Evolutionary conservation across 148 eudicot species (phyloP).

Genomic region (Pharnaceum exiguum): DNA sequence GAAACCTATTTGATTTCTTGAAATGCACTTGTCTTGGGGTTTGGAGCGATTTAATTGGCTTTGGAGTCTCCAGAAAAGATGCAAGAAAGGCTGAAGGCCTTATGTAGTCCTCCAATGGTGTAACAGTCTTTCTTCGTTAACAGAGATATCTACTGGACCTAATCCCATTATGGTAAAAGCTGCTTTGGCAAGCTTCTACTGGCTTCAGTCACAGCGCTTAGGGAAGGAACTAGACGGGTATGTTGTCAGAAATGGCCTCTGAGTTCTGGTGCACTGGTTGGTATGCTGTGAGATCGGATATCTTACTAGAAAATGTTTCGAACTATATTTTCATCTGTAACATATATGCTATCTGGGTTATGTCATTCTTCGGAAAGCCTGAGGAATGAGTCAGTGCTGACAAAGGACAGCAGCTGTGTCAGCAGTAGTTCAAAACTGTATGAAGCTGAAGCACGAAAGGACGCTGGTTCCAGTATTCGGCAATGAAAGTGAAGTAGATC

Average conservation of each 20-base stretch:
- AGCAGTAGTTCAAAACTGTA: constrained; percentile 11
- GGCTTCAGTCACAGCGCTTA: constrained; percentile 24
- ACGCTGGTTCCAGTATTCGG: constrained; percentile 18
- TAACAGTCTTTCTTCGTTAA: constrained; percentile 12
- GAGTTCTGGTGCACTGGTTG: constrained; percentile 46
- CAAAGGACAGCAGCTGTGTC: constrained; percentile 21
- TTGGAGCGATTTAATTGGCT: constrained; percentile 48
- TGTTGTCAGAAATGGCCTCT: constrained; percentile 21
- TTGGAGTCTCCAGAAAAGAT: constrained; percentile 32
- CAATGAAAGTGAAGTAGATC: neutral
- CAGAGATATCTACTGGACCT: constrained; percentile 17
- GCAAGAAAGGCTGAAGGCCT: constrained; percentile 35
- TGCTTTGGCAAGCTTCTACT: constrained; percentile 56
- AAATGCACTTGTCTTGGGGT: constrained; percentile 47
- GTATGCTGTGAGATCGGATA: constrained; percentile 40
- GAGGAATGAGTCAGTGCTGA: constrained; percentile 17
- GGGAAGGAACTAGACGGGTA: constrained; percentile 56
- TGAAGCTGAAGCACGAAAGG: constrained; percentile 12
- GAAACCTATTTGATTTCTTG: constrained; percentile 47
- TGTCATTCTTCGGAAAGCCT: constrained; percentile 39
- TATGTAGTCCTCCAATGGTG: constrained; percentile 33
- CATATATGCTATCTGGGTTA: constrained; percentile 43
- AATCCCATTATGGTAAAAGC: constrained; percentile 35
- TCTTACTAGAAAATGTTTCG: constrained; percentile 48
- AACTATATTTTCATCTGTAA: constrained; percentile 49